Base-by-base conservation (phyloP, 23 red algal species). In the Gracilariopsis chorda region DNA sequence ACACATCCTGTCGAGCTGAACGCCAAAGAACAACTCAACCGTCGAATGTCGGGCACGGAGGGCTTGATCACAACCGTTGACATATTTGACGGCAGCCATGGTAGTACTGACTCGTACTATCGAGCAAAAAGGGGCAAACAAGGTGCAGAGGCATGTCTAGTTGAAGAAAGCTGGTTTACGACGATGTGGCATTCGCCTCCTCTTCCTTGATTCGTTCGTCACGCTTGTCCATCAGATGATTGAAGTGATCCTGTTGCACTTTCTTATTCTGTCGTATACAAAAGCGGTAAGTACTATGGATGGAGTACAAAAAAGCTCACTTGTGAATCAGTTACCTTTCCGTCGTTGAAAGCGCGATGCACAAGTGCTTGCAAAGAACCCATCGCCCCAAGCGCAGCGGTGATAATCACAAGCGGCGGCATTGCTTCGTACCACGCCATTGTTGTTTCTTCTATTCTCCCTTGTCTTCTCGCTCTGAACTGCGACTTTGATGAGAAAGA, bases 371-470 rank as follows among this genome's bases (percentile, higher is more conserved):
- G 89, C 52, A 92, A 74, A 57, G 77, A 83, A 27, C 89, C 89
- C 89, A 92, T 92, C 48, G 65, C 76, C 25, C 59, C 89, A 12
- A 92, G n/a, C 8, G 89, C 89, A 7, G 42, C 58, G 13, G 79
- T 92, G 69, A 92, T 92, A 55, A 92, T 92, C 30, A 92, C 65
- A 25, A 92, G 63, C 35, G 89, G 89, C 30, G 89, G 89, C 46
- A 92, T 52, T 84, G 89, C 77, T 60, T 92, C 89, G 52, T 82
- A 64, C 89, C 89, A 92, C 9, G 89, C 80, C 89, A 92, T 92
- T 28, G 39, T 45, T 42, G 19, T 62, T 17, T 30, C 7, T 62
- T 62, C 57, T 62, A 11, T 12, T 29, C n/a, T n/a, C n/a, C n/a
- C n/a, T n/a, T n/a, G n/a, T n/a, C n/a, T n/a, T n/a, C n/a, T n/a